Base-by-base conservation (phyloP, 495 filamentous ascomycete genomes). In the Chaetomium cochliodes region DNA sequence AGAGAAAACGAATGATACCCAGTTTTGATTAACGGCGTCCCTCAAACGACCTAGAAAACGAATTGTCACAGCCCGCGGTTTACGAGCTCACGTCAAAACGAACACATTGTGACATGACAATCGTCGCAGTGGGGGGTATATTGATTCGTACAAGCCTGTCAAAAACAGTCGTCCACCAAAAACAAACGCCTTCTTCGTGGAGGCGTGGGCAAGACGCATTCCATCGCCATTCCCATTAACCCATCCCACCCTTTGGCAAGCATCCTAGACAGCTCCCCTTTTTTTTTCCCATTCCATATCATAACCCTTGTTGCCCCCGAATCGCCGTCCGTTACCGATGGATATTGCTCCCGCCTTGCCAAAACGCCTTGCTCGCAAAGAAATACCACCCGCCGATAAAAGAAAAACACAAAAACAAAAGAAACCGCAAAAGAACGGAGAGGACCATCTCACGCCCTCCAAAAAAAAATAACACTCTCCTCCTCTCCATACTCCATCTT, bases 1-100 rank as follows among this genome's bases (percentile, higher is more conserved):
- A 65, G 56, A 62, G 51, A 64, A 58, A 58, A 58, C 46, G 58
- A 69, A 69, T 69, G 67, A 69, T 69, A 69, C 67, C 67, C 67
- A 64, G 47, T 49, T 52, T 59, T 64, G 62, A 49, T 64, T 58
- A 53, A 59, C 22, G 37, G 22, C 52, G 8, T 22, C 20, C 3
- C 18, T 5, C 3, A 26, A 52, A 22, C 20, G 54, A 6, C 33
- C 15, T 16, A 8, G 46, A 23, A 28, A 54, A 7, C 28, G n/a
- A 50, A 6, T 50, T 20, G 46, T 37, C 13, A 33, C 28, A 2
- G 8, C 37, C 5, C 26, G 25, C 22, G 52, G 9, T 1, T 23
- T 52, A n/a, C 25, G 49, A 26, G 8, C 9, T 26, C 8, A 5
- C 8, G 22, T 52, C 16, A 33, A 33, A 55, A 26, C n/a, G 26